phyloP scores from a whole-genome alignment of 805 yeast species.

The Metschnikowia similis region DNA sequence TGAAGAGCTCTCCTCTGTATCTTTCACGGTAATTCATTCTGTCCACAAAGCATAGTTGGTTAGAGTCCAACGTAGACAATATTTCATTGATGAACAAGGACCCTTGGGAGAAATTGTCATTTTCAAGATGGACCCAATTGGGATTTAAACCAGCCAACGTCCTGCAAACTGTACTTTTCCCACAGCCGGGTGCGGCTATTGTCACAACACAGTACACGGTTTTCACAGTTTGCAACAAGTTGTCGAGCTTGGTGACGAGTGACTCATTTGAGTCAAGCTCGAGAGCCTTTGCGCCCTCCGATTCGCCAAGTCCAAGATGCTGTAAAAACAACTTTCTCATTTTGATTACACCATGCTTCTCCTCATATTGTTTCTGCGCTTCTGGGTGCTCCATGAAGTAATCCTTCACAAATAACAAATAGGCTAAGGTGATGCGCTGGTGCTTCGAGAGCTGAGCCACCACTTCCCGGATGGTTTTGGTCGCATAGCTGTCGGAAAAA shows the following conservation, averaged over 20 bases:
- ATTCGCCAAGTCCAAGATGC: constrained; percentile 37
- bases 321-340: constrained; percentile 64
- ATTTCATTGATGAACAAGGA: constrained; percentile 47
- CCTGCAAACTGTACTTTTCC: constrained; percentile 78
- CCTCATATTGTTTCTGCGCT: constrained; percentile 41
- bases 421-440: constrained; percentile 57
- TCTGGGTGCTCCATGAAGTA: constrained; percentile 48
- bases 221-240: constrained; percentile 19
- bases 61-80: constrained; percentile 29
- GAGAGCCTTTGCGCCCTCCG: constrained; percentile 57
- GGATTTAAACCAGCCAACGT: constrained; percentile 56
- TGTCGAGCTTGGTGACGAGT: constrained; percentile 15
- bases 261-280: constrained; percentile 38
- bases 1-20: constrained; percentile 67
- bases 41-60: constrained; percentile 64
- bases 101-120: constrained; percentile 62
- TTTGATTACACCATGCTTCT: constrained; percentile 70
- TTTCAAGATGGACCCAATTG: constrained; percentile 72
- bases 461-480: constrained; percentile 22
- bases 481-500: constrained; percentile 30
- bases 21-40: constrained; percentile 71
- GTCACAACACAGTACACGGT: constrained; percentile 63
- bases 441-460: constrained; percentile 40
- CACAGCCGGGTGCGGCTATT: constrained; percentile 89
- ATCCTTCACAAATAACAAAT: constrained; percentile 62